Evolutionary conservation across 2,329 filamentous ascomycete species (phyloP).

Genomic region (Diaporthe capsici): DNA sequence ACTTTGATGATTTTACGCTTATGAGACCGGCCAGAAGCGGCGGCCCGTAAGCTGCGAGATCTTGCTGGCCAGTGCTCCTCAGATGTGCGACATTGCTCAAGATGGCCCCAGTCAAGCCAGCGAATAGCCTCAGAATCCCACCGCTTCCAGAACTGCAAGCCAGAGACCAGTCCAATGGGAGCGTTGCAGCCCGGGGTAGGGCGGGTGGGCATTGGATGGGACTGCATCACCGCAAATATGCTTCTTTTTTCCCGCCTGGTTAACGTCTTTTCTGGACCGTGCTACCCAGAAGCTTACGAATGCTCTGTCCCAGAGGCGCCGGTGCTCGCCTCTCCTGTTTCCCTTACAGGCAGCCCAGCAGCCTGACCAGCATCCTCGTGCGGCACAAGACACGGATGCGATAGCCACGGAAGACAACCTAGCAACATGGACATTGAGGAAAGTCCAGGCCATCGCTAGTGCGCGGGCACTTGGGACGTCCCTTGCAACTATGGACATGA

Average conservation of each 20-base stretch:
- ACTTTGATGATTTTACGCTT: slow-evolving; percentile 36
- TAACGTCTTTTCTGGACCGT: slow-evolving; percentile 38
- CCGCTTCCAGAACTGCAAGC: slow-evolving; percentile 30
- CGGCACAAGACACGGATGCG: slow-evolving; percentile 32
- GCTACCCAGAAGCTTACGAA: slow-evolving; percentile 22
- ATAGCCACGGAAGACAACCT: slow-evolving; percentile 14
- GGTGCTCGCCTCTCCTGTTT: slow-evolving; percentile 37
- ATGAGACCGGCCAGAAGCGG: slow-evolving; percentile 33
- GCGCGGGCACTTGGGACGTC: slow-evolving; percentile 27
- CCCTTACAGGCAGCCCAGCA: slow-evolving; percentile 11
- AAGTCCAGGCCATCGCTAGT: slow-evolving; percentile 18
- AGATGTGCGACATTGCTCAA: slow-evolving; percentile 35
- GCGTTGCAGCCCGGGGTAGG: slow-evolving; percentile 4
- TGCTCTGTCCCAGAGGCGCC: slow-evolving; percentile 32
- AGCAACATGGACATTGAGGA: not conserved
- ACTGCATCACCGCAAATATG: slow-evolving; percentile 18
- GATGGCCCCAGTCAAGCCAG: slow-evolving; percentile 31
- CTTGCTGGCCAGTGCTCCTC: slow-evolving; percentile 38
- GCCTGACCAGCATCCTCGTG: slow-evolving; percentile 22
- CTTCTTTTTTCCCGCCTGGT: slow-evolving; percentile 32
- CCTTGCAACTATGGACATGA: slow-evolving; percentile 7
- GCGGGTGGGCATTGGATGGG: slow-evolving; percentile 34
- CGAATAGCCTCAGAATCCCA: slow-evolving; percentile 33
- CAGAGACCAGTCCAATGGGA: slow-evolving; percentile 38
- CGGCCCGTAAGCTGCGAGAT: slow-evolving; percentile 39